Base-by-base conservation (phyloP, 805 yeast species). In the Dipodascopsis uninucleata region DNA sequence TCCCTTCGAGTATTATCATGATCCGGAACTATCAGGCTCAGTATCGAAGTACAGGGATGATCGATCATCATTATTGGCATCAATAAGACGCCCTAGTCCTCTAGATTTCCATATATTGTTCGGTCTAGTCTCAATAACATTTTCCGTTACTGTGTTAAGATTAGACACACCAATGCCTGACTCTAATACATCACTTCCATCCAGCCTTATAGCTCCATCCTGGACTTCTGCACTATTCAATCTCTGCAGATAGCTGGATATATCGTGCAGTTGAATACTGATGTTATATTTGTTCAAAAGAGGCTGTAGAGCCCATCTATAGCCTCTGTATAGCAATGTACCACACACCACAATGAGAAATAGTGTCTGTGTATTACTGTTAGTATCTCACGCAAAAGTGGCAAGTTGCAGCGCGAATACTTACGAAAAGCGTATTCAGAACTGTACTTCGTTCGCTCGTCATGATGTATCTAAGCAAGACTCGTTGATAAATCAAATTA, bases 291-390 rank as follows among this genome's bases (percentile, higher is more conserved):
- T 34, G 24, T 28, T 43, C n/a, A 49, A 37, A 3, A 49, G 39
- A n/a, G 54, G 54, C 23, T 34, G 43, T 16, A 49, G 28, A 12
- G 54, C 54, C 54, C 54, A 49, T 28, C 36, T 42, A 36, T 49
- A 49, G n/a, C n/a, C n/a, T n/a, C n/a, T n/a, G n/a, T n/a, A n/a
- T n/a, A n/a, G n/a, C n/a, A n/a, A n/a, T n/a, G n/a, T n/a, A n/a
- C n/a, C n/a, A n/a, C n/a, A n/a, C n/a, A n/a, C n/a, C n/a, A n/a
- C n/a, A n/a, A n/a, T n/a, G n/a, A n/a, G n/a, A n/a, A n/a, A n/a
- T n/a, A n/a, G n/a, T n/a, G n/a, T n/a, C n/a, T n/a, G n/a, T n/a
- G n/a, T n/a, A n/a, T n/a, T n/a, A n/a, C n/a, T n/a, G n/a, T n/a
- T n/a, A n/a, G n/a, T n/a, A n/a, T n/a, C n/a, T n/a, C n/a, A n/a